Evolutionary conservation across 768 basidiomycete genomes (phyloP), one percentile per base, ranked within the genome.

Genomic region (Royoungia palumana): DNA sequence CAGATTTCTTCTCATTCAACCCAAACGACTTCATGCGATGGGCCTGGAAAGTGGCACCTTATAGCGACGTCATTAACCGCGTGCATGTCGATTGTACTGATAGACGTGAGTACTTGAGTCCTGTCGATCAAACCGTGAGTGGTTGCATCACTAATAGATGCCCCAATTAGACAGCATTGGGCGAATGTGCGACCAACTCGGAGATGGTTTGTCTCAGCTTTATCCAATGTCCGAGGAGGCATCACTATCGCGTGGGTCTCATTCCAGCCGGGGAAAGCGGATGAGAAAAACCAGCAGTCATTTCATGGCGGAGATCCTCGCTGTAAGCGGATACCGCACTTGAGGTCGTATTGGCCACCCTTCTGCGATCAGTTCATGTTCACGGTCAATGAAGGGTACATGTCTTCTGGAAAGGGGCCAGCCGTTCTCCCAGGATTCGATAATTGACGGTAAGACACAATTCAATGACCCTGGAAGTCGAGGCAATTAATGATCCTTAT

Each of bases 201-300:
- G 64, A 63, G 19, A 53, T 73, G 35, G 71, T 70, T 19, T 71
- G 70, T 32, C 16, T 32, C 3, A 55, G 63, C 57, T 24, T 57
- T 75, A 38, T 66, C 75, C 47, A 60, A 67, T 50, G 53, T 71
- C 63, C 73, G 72, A 46, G 77, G 77, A 38, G 70, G 73, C n/a
- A n/a, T n/a, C n/a, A 41, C 74, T 72, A 11, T 69, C 70, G 35
- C 65, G 71, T 51, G 57, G 42, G 25, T 61, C 61, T 60, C 57
- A 55, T 49, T 56, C 45, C 55, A 58, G 46, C 46, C 60, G 34
- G 55, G 52, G 46, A 52, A 55, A 37, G 56, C 61, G 50, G 57
- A 59, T 25, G 51, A 66, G 39, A 64, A 71, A 32, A 24, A 67
- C 65, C 16, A 63, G 69, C 16, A 65, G 67, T 35, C 47, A 69